Evolutionary conservation across 225 moss, liverwort and hornwort species (phyloP).

Genomic region (Neckera pumila): DNA sequence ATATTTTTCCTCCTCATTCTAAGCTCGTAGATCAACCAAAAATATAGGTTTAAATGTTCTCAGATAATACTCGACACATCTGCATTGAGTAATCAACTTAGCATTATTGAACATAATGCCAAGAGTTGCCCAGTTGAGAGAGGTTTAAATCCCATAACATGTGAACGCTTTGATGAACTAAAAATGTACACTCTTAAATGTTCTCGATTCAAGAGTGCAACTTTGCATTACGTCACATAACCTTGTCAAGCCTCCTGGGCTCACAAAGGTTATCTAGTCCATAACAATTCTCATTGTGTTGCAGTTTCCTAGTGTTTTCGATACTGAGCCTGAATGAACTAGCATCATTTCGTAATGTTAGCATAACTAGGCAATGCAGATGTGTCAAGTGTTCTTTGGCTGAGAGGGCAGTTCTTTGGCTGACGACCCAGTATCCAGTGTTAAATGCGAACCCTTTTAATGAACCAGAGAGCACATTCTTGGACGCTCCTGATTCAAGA

Average conservation of each 20-base stretch:
- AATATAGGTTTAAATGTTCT: neutral
- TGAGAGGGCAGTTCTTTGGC: neutral
- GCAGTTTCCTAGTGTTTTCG: neutral
- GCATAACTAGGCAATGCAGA: neutral
- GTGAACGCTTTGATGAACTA: neutral
- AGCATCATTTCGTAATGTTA: neutral
- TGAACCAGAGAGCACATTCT: neutral
- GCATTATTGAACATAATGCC: neutral
- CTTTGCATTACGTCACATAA: neutral
- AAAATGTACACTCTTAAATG: neutral
- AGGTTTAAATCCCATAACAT: neutral
- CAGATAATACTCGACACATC: neutral
- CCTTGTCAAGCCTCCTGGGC: neutral
- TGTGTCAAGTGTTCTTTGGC: neutral
- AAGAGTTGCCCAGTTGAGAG: neutral
- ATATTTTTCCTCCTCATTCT: neutral
- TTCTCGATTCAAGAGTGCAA: neutral
- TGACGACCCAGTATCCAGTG: neutral
- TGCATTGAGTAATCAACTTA: neutral
- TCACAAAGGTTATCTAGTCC: neutral
- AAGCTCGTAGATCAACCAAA: neutral
- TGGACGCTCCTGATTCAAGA: neutral
- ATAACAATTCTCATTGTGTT: neutral
- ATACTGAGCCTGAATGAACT: neutral
- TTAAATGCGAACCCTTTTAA: neutral